Evolutionary conservation across 768 basidiomycete species (phyloP), one percentile per base, ranked within the genome.

Genomic region (Sutorius australiensis): DNA sequence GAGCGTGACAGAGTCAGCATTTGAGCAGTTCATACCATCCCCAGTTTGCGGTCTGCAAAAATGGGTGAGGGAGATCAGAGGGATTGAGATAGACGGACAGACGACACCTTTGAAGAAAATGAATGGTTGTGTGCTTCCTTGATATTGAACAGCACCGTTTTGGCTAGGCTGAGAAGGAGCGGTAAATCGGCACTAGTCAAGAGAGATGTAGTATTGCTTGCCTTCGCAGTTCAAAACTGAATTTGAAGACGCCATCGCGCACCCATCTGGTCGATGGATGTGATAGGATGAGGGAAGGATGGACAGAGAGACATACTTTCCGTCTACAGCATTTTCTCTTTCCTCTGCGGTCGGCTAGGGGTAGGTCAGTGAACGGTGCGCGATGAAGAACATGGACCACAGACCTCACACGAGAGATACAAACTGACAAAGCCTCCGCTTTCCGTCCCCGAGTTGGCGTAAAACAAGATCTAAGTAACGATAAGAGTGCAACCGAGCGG

Each of bases 61-160:
- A 32, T 31, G 17, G 13, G 28, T 64, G 47, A 71, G 59, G 37
- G 17, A 44, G 12, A 47, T 27, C 6, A 42, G 32, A 17, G 28
- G 16, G 36, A n/a, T n/a, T n/a, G n/a, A 11, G 42, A 33, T 6
- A 28, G 30, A 38, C 7, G 31, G 14, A 41, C 13, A 14, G 5
- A 30, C 68, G 76, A 59, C 56, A 74, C 80, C 68, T 88, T 86
- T 66, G 79, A 82, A 11, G 87, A 87, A 56, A 93, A 92, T 0
- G 86, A 81, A 64, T 92, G 90, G 54, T 92, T 87, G 31, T 84
- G 77, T 0, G 90, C 90, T 67, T 92, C 90, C 65, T 92, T 93
- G 37, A 75, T 68, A 52, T 82, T 83, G 61, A 81, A 86, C 1
- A 79, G 51, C 2, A 79, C 67, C 1, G 72, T 75, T 62, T 81